phyloP scores from a whole-genome alignment of 192 early-diverging fungal species.

The Coemansia sp. region DNA sequence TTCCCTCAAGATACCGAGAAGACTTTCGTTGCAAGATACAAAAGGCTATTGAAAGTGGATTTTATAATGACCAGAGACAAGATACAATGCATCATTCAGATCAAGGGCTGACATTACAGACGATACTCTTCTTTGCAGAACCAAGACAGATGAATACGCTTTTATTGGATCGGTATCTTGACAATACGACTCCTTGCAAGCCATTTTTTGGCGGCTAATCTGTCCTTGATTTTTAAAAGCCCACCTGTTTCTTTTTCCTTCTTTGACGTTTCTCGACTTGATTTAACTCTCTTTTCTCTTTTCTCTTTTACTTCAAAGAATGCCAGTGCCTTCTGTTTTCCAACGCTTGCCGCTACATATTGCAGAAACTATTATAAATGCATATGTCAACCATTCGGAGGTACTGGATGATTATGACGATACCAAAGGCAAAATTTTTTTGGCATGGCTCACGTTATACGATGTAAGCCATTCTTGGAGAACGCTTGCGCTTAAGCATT shows the following conservation, averaged over 20 bases:
- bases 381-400: too few species aligned
- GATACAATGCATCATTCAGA: not conserved
- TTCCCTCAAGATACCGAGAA: not conserved
- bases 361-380: not conserved
- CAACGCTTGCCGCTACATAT: not conserved
- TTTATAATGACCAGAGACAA: constrained; percentile 7
- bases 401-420: too few species aligned
- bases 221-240: too few species aligned
- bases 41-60: constrained; percentile 7
- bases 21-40: not conserved
- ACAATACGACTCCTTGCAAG: too few species aligned
- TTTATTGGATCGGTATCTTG: too few species aligned
- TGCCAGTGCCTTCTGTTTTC: not conserved
- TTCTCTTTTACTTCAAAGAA: not conserved
- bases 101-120: not conserved
- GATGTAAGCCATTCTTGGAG: not conserved
- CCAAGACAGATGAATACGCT: too few species aligned
- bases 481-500: not conserved
- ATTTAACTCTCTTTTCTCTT: too few species aligned
- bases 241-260: not conserved
- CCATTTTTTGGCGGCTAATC: too few species aligned
- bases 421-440: too few species aligned
- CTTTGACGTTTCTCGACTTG: not conserved
- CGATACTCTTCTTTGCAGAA: not conserved
- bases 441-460: not conserved